Conservation (phyloP, 164 flowering plant species). For the Stephania japonica region DNA sequence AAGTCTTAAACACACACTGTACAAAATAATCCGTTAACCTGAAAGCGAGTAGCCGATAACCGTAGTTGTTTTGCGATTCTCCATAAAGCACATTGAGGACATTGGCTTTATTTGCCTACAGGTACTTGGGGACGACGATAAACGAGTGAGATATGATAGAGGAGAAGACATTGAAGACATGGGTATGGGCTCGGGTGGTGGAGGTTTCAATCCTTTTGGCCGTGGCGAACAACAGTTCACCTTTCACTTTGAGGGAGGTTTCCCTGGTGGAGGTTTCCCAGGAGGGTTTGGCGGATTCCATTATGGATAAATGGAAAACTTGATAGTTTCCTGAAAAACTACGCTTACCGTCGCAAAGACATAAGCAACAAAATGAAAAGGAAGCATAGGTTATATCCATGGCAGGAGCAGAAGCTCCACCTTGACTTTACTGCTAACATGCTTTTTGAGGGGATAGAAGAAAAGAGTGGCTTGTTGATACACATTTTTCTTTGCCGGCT, state of each 20-base stretch:
- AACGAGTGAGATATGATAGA: constrained; percentile 75
- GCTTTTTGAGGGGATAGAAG: not conserved
- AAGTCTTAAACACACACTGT: not conserved
- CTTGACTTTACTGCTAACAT: constrained; percentile 1
- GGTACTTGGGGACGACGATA: constrained; percentile 90
- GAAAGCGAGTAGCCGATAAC: not conserved
- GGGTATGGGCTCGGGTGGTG: constrained; percentile 74
- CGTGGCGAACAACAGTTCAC: constrained; percentile 79
- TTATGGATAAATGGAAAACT: constrained; percentile 23
- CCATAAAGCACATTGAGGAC: not conserved
- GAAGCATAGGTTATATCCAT: not conserved
- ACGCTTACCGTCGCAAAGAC: not conserved
- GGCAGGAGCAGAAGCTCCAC: not conserved
- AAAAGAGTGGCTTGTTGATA: not conserved
- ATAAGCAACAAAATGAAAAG: not conserved
- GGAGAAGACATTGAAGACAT: constrained; percentile 87
- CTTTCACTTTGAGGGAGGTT: constrained; percentile 68
- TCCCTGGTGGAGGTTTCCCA: constrained; percentile 63
- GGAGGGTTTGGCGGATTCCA: constrained; percentile 57
- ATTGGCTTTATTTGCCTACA: constrained; percentile 19
- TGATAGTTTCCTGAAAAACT: not conserved
- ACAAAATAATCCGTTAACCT: not conserved
- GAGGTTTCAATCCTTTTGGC: constrained; percentile 77
- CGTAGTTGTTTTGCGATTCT: not conserved
- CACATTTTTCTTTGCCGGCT: not conserved